Conservation (phyloP, 2,329 filamentous ascomycete species). For the Capronia epimyces region DNA sequence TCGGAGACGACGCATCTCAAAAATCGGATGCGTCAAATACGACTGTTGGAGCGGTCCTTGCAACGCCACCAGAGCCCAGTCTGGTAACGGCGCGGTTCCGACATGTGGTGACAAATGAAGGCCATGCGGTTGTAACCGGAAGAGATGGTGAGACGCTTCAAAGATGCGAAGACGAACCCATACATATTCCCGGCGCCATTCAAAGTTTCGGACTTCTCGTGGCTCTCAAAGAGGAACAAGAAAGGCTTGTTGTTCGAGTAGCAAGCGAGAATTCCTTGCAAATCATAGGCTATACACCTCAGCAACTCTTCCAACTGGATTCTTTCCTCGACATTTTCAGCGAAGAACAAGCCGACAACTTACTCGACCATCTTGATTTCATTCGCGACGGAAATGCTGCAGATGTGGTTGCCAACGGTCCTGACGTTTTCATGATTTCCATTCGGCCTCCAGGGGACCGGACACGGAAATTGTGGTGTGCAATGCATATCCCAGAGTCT, state of each 20-base stretch:
- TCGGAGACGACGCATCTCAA: slow-evolving; percentile 13
- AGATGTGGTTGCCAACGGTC: slow-evolving; percentile 68
- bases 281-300: slow-evolving; percentile 71
- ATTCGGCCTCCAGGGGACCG: slow-evolving; percentile 55
- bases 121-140: slow-evolving; percentile 78
- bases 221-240: slow-evolving; percentile 67
- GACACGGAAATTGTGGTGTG: slow-evolving; percentile 74
- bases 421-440: slow-evolving; percentile 77
- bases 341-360: slow-evolving; percentile 75
- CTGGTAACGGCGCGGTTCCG: slow-evolving; percentile 67
- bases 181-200: slow-evolving; percentile 76
- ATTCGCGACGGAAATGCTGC: slow-evolving; percentile 70
- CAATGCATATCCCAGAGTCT: slow-evolving; percentile 67
- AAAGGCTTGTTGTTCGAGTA: slow-evolving; percentile 63
- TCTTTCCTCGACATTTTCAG: slow-evolving; percentile 79
- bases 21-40: slow-evolving; percentile 19
- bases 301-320: slow-evolving; percentile 65
- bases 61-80: slow-evolving; percentile 35
- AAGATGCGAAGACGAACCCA: slow-evolving; percentile 84
- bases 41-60: slow-evolving; percentile 17
- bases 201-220: slow-evolving; percentile 76
- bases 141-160: slow-evolving; percentile 66
- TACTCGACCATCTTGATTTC: slow-evolving; percentile 83
- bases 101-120: slow-evolving; percentile 68
- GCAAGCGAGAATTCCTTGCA: slow-evolving; percentile 74